Base-by-base conservation (phyloP, 2,329 filamentous ascomycete genomes). In the Metarhizium humberi region DNA sequence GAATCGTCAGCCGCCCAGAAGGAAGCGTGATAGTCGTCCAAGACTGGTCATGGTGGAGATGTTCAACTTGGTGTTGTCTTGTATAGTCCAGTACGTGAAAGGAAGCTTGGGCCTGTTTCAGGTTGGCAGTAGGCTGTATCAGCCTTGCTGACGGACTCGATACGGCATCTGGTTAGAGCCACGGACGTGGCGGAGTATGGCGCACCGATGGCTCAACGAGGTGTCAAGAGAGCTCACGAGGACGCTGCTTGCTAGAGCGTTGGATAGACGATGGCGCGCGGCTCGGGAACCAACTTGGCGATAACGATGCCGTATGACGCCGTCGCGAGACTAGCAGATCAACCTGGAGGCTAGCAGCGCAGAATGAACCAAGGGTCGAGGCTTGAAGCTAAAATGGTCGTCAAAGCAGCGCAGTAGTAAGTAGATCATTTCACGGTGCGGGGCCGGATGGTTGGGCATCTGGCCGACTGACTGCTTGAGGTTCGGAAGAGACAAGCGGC, bases 81-180 rank as follows among this genome's bases (percentile, higher is more conserved):
- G 6, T 14, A 42, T 42, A 6, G 40, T 18, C 10, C n/a, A 16
- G 14, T 16, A 16, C 46, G 46, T 55, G 42, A 52, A 52, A 46
- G 25, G 50, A 52, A 48, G 36, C 46, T 46, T 51, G 55, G 55
- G 46, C 49, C 50, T 53, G 60, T 61, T 61, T 59, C 60, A 60
- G 59, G 57, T 61, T 50, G 32, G 42, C 49, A 52, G 49, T 38
- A 30, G 47, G 50, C 47, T n/a, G 52, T 55, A 55, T 57, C 57
- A 61, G 60, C 57, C 59, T 58, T 57, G 51, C 47, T 34, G 50
- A 57, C 45, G 46, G 51, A 40, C 50, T 59, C 25, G 51, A 59
- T 55, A 53, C 51, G 56, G 46, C 42, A 53, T 59, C 52, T 40
- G 55, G 50, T 49, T 57, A 48, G 45, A 55, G 50, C 52, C 43